Base-by-base conservation (phyloP, 1,284 basidiomycete species). In the Trichosporon sp. region DNA sequence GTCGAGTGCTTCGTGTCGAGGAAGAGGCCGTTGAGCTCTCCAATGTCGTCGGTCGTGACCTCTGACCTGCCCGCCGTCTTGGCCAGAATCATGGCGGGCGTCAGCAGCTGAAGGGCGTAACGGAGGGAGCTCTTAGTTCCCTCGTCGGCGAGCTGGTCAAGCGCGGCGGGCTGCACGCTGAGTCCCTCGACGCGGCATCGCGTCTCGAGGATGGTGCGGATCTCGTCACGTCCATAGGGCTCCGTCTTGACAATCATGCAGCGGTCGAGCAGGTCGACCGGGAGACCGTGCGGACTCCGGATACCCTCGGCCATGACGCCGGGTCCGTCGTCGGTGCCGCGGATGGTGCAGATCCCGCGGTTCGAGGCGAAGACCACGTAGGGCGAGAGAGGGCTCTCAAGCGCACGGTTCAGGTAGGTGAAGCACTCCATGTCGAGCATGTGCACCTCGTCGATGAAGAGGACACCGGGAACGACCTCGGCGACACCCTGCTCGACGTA, bases 361-460 rank as follows among this genome's bases (percentile, higher is more conserved):
- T 99, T 99, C 31, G 96, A 97, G 0, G 97, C 97, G 70, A 98
- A 88, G 76, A 99, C 93, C 64, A 99, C 96, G 16, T 97, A 97
- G 0, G 97, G 96, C 14, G 94, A 94, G 90, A 99, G 94, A 16
- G 93, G 91, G 0, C 94, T 95, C 84, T 99, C 96, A 68, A 99
- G 88, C 7, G 98, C 89, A 12, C 95, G 91, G 85, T 99, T 99
- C 67, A 99, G 89, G 85, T 97, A 99, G 7, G 96, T 98, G 87
- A 98, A 99, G 84, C 96, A 98, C 84, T 99, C 97, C 81, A 98
- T 96, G 84, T 99, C 96, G 75, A 99, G 90, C 96, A 98, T 98
- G 86, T 99, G 96, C 21, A 98, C 95, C 89, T 99, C 97, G 83
- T 99, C 97, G 76, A 99, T 97, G 85, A 99, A 99, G 8, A 99